These are phyloP conservation scores for Gillenia trifoliata DNA, from an alignment of 306 rosid species.

Conservation along the genomic window DNA sequence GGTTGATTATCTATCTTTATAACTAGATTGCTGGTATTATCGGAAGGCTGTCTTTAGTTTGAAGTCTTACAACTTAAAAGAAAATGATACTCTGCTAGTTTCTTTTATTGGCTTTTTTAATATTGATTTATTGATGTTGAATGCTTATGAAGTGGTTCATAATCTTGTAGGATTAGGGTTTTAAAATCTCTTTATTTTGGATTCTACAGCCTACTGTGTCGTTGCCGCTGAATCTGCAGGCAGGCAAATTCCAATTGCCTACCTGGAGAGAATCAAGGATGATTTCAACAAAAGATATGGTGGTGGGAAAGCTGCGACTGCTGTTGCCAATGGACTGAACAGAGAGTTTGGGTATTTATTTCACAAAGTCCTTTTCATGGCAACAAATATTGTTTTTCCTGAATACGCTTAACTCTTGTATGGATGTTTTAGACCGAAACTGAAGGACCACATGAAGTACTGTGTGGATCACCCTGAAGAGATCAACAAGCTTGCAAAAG, in stretches of 20 bases:
- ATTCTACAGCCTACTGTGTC: conserved; percentile 74
- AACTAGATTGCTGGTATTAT: not conserved
- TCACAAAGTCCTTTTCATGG: not conserved
- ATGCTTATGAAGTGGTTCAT: not conserved
- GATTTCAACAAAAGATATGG: conserved; percentile 76
- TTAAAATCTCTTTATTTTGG: conserved; percentile 14
- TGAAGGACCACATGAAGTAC: conserved; percentile 94
- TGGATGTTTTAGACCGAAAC: conserved; percentile 51
- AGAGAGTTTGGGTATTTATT: conserved; percentile 78
- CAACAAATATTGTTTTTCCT: not conserved
- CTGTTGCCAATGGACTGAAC: conserved; percentile 54
- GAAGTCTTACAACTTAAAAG: not conserved
- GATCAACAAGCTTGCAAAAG: conserved; percentile 93
- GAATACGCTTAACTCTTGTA: conserved; percentile 3
- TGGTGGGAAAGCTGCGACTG: conserved; percentile 88
- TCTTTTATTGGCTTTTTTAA: not conserved
- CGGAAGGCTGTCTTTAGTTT: not conserved
- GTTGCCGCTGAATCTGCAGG: conserved; percentile 87
- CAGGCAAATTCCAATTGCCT: conserved; percentile 85
- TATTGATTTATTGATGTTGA: not conserved
- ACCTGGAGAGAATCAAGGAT: conserved; percentile 76
- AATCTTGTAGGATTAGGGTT: not conserved
- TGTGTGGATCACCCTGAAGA: conserved; percentile 95
- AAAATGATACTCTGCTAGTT: not conserved
- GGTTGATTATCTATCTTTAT: not conserved